Percentiles rank a stretch among this genome's conserved stretches.
phyloP scores from a whole-genome alignment of 768 basidiomycete genomes.

The Termitomyces sp. region DNA sequence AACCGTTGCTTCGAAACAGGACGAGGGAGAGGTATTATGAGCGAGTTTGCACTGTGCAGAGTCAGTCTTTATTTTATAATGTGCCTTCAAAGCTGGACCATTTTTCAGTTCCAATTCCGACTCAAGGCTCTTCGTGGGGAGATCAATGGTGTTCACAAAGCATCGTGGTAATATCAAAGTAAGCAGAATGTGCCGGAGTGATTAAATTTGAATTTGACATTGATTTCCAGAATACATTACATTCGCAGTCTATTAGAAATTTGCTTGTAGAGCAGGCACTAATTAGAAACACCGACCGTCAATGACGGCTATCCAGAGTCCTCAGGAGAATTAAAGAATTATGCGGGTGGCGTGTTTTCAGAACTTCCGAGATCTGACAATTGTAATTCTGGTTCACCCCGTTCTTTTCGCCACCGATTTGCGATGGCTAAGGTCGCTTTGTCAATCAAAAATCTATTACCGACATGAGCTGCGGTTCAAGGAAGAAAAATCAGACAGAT shows the following conservation, averaged over 20 bases:
- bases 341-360: slow-evolving; percentile 26
- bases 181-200: not conserved
- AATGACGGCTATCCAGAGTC: not conserved
- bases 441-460: slow-evolving; percentile 73
- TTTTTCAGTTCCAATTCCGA: slow-evolving; percentile 80
- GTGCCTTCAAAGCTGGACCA: not conserved
- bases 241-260: slow-evolving; percentile 2
- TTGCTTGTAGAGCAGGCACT: not conserved
- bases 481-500: not conserved
- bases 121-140: slow-evolving; percentile 79
- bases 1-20: slow-evolving; percentile 87
- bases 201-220: not conserved
- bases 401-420: slow-evolving; percentile 87
- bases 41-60: slow-evolving; percentile 83
- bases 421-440: slow-evolving; percentile 61
- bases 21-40: slow-evolving; percentile 81
- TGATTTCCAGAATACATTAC: slow-evolving; percentile 3
- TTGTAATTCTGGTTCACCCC: slow-evolving; percentile 73
- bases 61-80: slow-evolving; percentile 35
- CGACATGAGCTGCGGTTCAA: slow-evolving; percentile 1
- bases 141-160: slow-evolving; percentile 84
- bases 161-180: slow-evolving; percentile 71
- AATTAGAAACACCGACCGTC: slow-evolving; percentile 2
- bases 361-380: slow-evolving; percentile 46
- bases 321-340: not conserved